These are phyloP conservation scores for Solidago caesia DNA, from an alignment of 129 eudicot species.

Conservation along the genomic window DNA sequence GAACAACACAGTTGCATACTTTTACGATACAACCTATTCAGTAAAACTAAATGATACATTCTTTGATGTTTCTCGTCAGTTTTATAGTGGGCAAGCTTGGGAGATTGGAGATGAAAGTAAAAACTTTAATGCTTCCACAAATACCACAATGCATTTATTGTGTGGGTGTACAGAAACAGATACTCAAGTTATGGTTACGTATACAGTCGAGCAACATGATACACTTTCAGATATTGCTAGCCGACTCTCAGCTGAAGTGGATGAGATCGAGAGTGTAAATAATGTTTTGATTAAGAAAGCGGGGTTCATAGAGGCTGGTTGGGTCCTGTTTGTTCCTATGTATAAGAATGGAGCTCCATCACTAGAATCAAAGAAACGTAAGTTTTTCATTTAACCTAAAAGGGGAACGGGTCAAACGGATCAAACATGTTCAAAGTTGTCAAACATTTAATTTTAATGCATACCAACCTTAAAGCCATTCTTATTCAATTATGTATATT, in stretches of 20 bases:
- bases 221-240: conserved; percentile 51
- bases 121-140: background rate
- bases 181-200: conserved; percentile 59
- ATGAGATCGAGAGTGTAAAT: conserved; percentile 46
- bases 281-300: conserved; percentile 34
- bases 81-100: conserved; percentile 72
- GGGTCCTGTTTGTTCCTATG: conserved; percentile 69
- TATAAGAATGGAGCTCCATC: conserved; percentile 48
- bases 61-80: conserved; percentile 39
- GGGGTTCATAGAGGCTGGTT: conserved; percentile 40
- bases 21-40: conserved; percentile 52
- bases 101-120: conserved; percentile 38
- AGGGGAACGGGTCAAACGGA: background rate
- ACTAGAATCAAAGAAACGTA: conserved; percentile 31
- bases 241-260: conserved; percentile 49
- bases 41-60: conserved; percentile 44
- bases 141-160: conserved; percentile 49
- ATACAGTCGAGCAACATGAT: conserved; percentile 58
- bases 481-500: background rate
- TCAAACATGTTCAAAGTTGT: background rate
- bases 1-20: conserved; percentile 49
- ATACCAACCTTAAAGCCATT: background rate
- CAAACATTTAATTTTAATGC: background rate
- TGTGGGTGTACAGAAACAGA: conserved; percentile 67
- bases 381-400: background rate